Percentiles rank a stretch among this genome's conserved stretches.
These are phyloP conservation scores for Sporothrix humicola DNA, from an alignment of 2,329 filamentous ascomycete genomes.

Conservation along the genomic window DNA sequence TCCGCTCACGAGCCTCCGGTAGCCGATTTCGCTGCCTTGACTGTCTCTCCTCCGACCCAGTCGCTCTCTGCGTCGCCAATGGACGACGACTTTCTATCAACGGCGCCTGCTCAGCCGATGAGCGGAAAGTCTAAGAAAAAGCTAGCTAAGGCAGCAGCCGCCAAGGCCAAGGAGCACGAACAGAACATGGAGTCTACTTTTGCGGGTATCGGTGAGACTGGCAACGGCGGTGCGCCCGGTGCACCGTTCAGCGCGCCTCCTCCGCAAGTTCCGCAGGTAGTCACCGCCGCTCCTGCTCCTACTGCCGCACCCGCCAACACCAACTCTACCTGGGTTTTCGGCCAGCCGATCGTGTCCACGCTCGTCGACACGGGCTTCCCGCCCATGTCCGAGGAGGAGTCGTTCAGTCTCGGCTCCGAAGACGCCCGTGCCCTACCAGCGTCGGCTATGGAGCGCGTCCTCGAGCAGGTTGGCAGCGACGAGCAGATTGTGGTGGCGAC, in stretches of 20 bases:
- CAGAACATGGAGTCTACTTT: not conserved
- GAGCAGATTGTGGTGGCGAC: conserved; percentile 83
- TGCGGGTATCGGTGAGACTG: not conserved
- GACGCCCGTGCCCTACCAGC: conserved; percentile 65
- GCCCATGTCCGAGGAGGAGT: conserved; percentile 57
- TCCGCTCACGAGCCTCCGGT: conserved; percentile 24
- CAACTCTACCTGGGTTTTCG: conserved; percentile 62
- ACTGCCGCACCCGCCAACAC: conserved; percentile 23
- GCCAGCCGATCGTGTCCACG: conserved; percentile 57
- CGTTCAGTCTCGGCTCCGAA: conserved; percentile 54
- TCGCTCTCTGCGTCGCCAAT: conserved; percentile 38
- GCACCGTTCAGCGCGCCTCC: too few relatives aligned
- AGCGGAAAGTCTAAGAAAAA: conserved; percentile 26
- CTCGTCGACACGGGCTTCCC: conserved; percentile 60
- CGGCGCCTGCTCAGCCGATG: not conserved
- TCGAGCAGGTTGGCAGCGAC: conserved; percentile 62
- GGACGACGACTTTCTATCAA: conserved; percentile 13
- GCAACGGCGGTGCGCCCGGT: not conserved
- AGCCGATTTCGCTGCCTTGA: conserved; percentile 19
- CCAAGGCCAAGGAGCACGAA: conserved; percentile 4
- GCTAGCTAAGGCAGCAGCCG: conserved; percentile 27
- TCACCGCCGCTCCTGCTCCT: too few relatives aligned
- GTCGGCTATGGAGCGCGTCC: conserved; percentile 68
- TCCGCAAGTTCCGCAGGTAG: not conserved
- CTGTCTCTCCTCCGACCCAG: conserved; percentile 44